Evolutionary conservation across 2,329 filamentous ascomycete genomes (phyloP), one percentile per base, ranked within the genome.

Genomic region (Rutstroemia sp.): DNA sequence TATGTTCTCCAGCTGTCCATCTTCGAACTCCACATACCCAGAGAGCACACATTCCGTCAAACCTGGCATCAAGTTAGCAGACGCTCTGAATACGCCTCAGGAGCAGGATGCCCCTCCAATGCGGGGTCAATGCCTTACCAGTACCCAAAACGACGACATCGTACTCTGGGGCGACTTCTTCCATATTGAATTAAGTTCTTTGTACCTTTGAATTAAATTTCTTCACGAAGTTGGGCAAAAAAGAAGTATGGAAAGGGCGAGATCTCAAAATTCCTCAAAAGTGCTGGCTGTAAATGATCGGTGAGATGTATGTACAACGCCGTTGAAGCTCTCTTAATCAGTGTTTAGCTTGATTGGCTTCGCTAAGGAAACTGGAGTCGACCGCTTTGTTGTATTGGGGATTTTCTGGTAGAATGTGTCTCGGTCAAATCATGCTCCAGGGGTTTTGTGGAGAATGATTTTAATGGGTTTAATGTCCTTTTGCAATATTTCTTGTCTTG

Each of bases 41-140:
- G 92, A 96, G 67, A 99, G 88, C 71, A 99, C 94, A 78, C 94
- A 99, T 84, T 99, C 94, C 63, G 92, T 97, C 82, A 99, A 77
- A 72, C 94, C 92, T 95, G 69, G 18, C 38, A 47, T 59, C 50
- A 58, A 59, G 61, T 67, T 62, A 67, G 64, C 62, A 62, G 63
- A 66, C 59, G 49, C 42, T 41, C 37, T 38, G 46, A 50, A 45
- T 45, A 45, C 19, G 19, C 19, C 19, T 47, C 19, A 16, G 37
- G 25, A 44, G 37, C 16, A 10, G 69, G 45, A 45, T 66, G 61
- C 66, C 62, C 67, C 65, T 65, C 66, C 47, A 54, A 66, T 65
- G 69, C 71, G 70, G 73, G 72, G 74, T 73, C 69, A 45, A 54
- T 49, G 34, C 83, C 30, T 71, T 80, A 96, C 91, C 92, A 74